Percentiles rank a stretch among this genome's conserved stretches.
Conservation (phyloP, 768 basidiomycete genomes). For the Kwoniella mangroviensis region DNA sequence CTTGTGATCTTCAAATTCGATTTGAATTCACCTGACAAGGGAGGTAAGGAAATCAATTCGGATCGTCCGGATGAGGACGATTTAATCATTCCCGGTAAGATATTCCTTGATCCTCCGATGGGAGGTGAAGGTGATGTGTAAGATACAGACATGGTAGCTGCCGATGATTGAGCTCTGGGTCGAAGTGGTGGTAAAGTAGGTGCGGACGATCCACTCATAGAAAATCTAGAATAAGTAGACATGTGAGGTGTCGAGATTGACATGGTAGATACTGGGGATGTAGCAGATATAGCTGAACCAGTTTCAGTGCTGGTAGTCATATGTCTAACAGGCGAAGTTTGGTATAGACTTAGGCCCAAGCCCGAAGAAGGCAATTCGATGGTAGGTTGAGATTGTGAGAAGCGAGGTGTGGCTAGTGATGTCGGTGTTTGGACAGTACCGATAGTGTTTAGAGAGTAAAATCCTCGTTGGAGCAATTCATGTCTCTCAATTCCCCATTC, state of each 20-base stretch:
- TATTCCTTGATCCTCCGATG: not conserved
- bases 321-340: conserved; percentile 21
- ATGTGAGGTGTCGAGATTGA: conserved; percentile 24
- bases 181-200: conserved; percentile 25
- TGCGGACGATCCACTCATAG: conserved; percentile 4
- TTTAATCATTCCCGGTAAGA: conserved; percentile 11
- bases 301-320: conserved; percentile 5
- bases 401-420: conserved; percentile 10
- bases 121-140: conserved; percentile 18
- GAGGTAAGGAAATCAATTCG: conserved; percentile 17
- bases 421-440: not conserved
- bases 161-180: conserved; percentile 21
- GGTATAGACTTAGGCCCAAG: conserved; percentile 24
- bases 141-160: conserved; percentile 11
- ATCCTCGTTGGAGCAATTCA: conserved; percentile 25
- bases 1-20: conserved; percentile 17
- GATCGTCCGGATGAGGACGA: conserved; percentile 16
- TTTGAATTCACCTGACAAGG: conserved; percentile 8
- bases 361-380: conserved; percentile 17
- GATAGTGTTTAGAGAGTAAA: conserved; percentile 21
- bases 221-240: conserved; percentile 11
- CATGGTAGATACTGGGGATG: conserved; percentile 26
- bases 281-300: conserved; percentile 20
- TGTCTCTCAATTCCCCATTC: conserved; percentile 47
- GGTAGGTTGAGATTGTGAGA: conserved; percentile 10